Percentiles rank a stretch among this genome's conserved stretches.
These are phyloP conservation scores for Pulveroboletus sp. DNA, from an alignment of 768 basidiomycete genomes.

Conservation along the genomic window DNA sequence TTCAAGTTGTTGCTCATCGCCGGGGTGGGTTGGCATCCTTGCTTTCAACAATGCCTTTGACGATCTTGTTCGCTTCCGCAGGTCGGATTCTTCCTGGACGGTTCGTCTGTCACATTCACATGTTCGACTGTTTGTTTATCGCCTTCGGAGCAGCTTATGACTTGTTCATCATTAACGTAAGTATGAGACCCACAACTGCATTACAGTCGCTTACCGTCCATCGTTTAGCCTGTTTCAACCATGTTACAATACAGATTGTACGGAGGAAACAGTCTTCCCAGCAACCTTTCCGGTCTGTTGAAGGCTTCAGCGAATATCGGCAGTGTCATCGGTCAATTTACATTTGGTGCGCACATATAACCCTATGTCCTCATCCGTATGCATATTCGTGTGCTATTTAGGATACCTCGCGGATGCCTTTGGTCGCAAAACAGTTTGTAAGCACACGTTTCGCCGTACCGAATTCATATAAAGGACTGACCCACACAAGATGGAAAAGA, in stretches of 20 bases:
- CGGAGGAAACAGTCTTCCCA: conserved; percentile 45
- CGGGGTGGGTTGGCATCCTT: conserved; percentile 38
- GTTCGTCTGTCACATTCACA: conserved; percentile 31
- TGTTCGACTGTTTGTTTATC: conserved; percentile 1
- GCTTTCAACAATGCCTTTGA: not conserved
- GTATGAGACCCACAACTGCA: conserved; percentile 9
- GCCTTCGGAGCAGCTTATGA: conserved; percentile 53
- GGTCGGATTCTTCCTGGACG: conserved; percentile 72
- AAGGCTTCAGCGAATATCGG: conserved; percentile 71
- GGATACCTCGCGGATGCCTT: conserved; percentile 63
- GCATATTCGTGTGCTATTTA: conserved; percentile 13
- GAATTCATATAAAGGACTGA: conserved; percentile 1
- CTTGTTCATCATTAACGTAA: conserved; percentile 64
- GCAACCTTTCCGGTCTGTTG: conserved; percentile 54
- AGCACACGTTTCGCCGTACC: conserved; percentile 4
- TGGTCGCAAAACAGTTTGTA: conserved; percentile 67
- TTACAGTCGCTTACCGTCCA: not conserved
- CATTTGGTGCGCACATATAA: conserved; percentile 41
- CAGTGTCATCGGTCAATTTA: conserved; percentile 64
- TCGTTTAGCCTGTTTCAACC: conserved; percentile 52
- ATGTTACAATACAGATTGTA: conserved; percentile 67
- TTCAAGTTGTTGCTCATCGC: conserved; percentile 58
- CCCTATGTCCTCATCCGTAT: not conserved
- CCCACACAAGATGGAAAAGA: conserved; percentile 59
- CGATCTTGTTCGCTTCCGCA: conserved; percentile 15